phyloP scores from a whole-genome alignment of 2,329 filamentous ascomycete species.

The Thelonectria discophora region DNA sequence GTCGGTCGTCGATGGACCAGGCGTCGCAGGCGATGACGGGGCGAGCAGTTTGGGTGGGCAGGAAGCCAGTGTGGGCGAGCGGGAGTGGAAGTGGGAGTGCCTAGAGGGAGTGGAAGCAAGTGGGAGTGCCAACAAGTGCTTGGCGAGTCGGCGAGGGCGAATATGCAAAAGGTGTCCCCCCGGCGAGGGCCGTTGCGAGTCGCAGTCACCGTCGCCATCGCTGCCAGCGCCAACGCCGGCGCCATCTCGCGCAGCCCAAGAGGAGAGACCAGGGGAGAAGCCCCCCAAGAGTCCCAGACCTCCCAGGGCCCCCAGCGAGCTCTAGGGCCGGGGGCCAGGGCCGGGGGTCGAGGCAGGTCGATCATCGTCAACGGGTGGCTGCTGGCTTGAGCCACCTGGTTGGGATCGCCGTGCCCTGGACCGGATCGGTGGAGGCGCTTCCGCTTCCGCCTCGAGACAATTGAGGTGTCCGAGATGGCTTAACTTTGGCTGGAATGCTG shows the following conservation, averaged over 20 bases:
- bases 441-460: conserved; percentile 26
- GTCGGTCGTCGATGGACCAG: not conserved
- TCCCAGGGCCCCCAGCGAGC: not conserved
- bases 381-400: conserved; percentile 38
- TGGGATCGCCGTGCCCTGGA: conserved; percentile 36
- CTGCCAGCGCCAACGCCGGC: conserved; percentile 28
- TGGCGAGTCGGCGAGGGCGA: conserved; percentile 6
- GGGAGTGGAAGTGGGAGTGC: too few relatives aligned
- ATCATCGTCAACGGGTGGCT: conserved; percentile 45
- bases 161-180: conserved; percentile 12
- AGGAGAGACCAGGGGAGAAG: not conserved
- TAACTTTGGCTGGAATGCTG: not conserved
- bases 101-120: too few relatives aligned
- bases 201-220: conserved; percentile 38
- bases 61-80: not conserved
- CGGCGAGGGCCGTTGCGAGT: conserved; percentile 23
- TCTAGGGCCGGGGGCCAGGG: conserved; percentile 21
- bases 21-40: too few relatives aligned
- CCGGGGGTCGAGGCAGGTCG: conserved; percentile 38
- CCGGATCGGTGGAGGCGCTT: conserved; percentile 35
- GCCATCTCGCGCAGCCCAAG: conserved; percentile 19
- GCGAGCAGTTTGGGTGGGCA: not conserved
- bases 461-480: not conserved
- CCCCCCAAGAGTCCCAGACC: not conserved
- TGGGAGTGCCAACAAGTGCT: too few relatives aligned